Percentiles rank a stretch among this genome's conserved stretches.
Evolutionary conservation across 441 rosid genomes (phyloP).

Genomic region (Erodium texanum): DNA sequence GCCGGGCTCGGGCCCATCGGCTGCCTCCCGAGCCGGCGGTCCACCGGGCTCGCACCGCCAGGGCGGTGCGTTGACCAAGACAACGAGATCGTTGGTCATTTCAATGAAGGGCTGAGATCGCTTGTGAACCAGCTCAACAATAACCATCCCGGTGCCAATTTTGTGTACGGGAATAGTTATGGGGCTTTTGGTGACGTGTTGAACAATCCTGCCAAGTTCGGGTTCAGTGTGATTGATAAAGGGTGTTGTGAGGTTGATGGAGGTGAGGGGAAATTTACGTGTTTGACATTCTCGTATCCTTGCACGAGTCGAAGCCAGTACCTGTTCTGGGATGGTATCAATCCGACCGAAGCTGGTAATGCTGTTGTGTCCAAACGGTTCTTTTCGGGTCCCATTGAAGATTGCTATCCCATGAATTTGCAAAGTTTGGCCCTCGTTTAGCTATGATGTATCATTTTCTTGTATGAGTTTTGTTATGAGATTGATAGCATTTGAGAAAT

Average conservation of each 20-base stretch:
- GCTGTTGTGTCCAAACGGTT: conserved; percentile 48
- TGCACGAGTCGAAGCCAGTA: conserved; percentile 37
- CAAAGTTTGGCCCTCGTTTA: conserved; percentile 51
- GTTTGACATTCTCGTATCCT: conserved; percentile 42
- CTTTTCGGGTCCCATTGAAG: conserved; percentile 44
- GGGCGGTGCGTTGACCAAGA: conserved; percentile 61
- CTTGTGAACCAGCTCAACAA: conserved; percentile 56
- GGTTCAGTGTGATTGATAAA: conserved; percentile 51
- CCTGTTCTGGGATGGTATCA: conserved; percentile 81
- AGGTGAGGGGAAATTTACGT: conserved; percentile 61
- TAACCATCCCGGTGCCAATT: conserved; percentile 40
- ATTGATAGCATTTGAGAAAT: too few relatives aligned
- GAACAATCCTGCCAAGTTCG: conserved; percentile 52
- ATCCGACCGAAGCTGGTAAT: conserved; percentile 59
- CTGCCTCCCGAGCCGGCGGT: conserved; percentile 75
- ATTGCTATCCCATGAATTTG: conserved; percentile 63
- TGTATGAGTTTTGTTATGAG: background rate
- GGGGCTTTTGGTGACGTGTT: conserved; percentile 62
- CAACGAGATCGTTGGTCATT: conserved; percentile 62
- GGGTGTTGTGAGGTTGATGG: conserved; percentile 71
- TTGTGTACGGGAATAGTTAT: conserved; percentile 54
- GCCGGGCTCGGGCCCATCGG: conserved; percentile 70
- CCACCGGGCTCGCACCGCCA: conserved; percentile 23
- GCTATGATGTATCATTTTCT: background rate
- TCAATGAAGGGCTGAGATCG: conserved; percentile 56